Evolutionary conservation across 768 basidiomycete genomes (phyloP).

Genomic region (Fistulinella prunicolor): DNA sequence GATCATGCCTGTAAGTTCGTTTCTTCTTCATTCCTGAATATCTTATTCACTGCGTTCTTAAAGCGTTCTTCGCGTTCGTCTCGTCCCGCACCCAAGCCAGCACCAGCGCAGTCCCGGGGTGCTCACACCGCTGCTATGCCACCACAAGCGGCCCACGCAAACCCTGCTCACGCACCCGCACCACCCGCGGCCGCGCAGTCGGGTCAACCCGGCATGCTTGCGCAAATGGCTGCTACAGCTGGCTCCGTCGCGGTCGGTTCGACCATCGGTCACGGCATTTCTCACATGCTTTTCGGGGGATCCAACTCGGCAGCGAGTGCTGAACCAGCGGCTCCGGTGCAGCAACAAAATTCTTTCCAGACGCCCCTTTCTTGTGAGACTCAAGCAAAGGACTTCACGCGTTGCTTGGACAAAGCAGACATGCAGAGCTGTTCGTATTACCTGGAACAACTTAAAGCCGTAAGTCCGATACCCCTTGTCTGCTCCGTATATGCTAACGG

Average conservation of each 20-base stretch:
- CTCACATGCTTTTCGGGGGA: conserved; percentile 86
- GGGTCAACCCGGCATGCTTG: conserved; percentile 67
- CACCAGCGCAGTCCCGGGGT: conserved; percentile 47
- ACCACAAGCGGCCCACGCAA: conserved; percentile 39
- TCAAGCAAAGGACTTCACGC: conserved; percentile 87
- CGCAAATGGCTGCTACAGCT: conserved; percentile 87
- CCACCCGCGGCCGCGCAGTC: conserved; percentile 40
- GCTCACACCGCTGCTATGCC: conserved; percentile 52
- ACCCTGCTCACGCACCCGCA: conserved; percentile 41
- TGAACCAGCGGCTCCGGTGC: conserved; percentile 49
- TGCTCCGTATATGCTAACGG: conserved; percentile 8
- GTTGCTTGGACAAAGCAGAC: conserved; percentile 80
- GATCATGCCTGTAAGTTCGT: conserved; percentile 48
- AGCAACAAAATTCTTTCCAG: conserved; percentile 43
- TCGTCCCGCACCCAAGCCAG: conserved; percentile 53
- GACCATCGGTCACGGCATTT: conserved; percentile 86
- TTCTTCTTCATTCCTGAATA: background rate
- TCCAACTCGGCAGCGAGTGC: conserved; percentile 41
- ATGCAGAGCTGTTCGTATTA: conserved; percentile 81
- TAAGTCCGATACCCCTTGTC: conserved; percentile 37
- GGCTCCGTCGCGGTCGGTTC: conserved; percentile 89
- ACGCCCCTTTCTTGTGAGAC: conserved; percentile 56
- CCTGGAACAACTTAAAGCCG: conserved; percentile 84
- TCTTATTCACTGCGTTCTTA: background rate
- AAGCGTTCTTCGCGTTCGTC: conserved; percentile 81